These are phyloP conservation scores for Boletales sp. DNA, from an alignment of 768 basidiomycete species.

Conservation along the genomic window DNA sequence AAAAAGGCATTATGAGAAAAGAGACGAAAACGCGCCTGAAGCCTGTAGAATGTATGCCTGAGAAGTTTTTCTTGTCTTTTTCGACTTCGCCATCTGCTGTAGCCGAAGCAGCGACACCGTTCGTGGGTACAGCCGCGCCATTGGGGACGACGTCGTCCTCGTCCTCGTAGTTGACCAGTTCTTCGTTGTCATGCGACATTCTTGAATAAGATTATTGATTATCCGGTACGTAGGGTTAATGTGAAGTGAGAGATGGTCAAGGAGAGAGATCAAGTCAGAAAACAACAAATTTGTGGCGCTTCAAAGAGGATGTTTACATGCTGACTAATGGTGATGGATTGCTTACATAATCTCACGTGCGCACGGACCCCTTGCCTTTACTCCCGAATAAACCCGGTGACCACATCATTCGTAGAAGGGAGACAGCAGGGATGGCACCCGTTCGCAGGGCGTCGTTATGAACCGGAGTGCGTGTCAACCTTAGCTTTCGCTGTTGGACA, in stretches of 20 bases:
- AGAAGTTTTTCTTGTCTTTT: conserved; percentile 96
- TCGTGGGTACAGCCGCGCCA: conserved; percentile 44
- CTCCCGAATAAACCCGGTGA: background rate
- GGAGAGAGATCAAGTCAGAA: conserved; percentile 19
- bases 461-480: conserved; percentile 1
- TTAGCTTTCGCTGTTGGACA: conserved; percentile 1
- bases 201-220: conserved; percentile 26
- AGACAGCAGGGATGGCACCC: background rate
- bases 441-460: conserved; percentile 2
- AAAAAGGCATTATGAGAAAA: conserved; percentile 1
- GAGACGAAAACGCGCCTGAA: conserved; percentile 66
- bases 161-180: conserved; percentile 93
- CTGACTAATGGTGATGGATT: conserved; percentile 22
- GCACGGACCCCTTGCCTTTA: conserved; percentile 24
- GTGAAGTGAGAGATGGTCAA: conserved; percentile 16
- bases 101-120: conserved; percentile 46
- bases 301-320: conserved; percentile 5
- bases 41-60: conserved; percentile 99
- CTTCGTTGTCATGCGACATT: conserved; percentile 87
- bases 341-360: conserved; percentile 19
- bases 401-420: background rate
- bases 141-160: conserved; percentile 76
- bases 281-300: conserved; percentile 24
- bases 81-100: conserved; percentile 52
- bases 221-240: conserved; percentile 22